A percentile compares a stretch with the other conserved stretches of the same genome.
Evolutionary conservation across 257 asterid genomes (phyloP).

Genomic region (Solanum sparsipilum): DNA sequence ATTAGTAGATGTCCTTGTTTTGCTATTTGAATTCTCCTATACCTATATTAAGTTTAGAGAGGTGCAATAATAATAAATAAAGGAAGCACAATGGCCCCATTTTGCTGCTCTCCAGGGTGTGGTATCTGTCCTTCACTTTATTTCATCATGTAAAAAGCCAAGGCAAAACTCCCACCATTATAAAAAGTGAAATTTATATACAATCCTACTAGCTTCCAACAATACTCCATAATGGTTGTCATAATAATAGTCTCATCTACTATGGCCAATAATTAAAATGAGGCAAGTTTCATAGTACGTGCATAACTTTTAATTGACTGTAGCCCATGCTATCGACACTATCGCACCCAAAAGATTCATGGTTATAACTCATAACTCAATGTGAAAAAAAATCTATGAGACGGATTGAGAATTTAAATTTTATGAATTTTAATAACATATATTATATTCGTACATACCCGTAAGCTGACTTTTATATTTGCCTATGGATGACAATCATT

Average conservation of each 20-base stretch:
- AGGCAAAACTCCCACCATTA: not conserved
- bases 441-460: not conserved
- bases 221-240: not conserved
- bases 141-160: not conserved
- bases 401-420: not conserved
- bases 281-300: not conserved
- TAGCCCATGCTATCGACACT: not conserved
- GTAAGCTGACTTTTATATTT: not conserved
- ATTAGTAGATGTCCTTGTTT: not conserved
- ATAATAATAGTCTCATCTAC: not conserved
- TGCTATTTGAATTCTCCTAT: not conserved
- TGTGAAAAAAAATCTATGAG: not conserved
- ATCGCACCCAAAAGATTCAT: not conserved
- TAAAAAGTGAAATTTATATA: not conserved
- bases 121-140: not conserved
- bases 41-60: not conserved
- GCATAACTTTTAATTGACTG: not conserved
- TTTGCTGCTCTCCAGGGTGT: not conserved
- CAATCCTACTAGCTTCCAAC: not conserved
- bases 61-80: not conserved
- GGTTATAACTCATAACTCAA: not conserved
- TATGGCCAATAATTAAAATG: not conserved
- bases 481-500: not conserved
- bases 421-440: not conserved
- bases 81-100: slow-evolving; percentile 1